Percentiles rank a stretch among this genome's conserved stretches.
phyloP scores from a whole-genome alignment of 495 filamentous ascomycete species.

The Hyaloscypha variabilis region DNA sequence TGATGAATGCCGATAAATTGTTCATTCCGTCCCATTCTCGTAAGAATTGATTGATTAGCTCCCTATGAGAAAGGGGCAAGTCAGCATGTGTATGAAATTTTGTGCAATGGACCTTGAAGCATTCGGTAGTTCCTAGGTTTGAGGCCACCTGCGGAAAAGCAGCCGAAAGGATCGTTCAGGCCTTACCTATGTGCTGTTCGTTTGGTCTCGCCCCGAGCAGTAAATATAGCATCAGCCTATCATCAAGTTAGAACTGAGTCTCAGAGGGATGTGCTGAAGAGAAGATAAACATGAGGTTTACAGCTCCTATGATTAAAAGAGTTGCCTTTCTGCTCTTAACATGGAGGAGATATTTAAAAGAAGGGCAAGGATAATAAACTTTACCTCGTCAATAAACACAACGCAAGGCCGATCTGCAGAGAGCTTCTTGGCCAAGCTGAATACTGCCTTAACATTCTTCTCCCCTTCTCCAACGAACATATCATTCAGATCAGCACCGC shows the following conservation, averaged over 20 bases:
- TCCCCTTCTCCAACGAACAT: slow-evolving; percentile 97
- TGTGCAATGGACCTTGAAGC: neutral
- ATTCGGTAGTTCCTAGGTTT: too few species aligned
- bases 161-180: too few species aligned
- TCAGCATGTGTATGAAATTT: neutral
- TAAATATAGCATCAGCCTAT: slow-evolving; percentile 78
- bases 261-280: too few species aligned
- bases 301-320: too few species aligned
- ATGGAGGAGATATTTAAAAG: too few species aligned
- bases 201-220: slow-evolving; percentile 62
- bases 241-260: neutral
- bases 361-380: neutral
- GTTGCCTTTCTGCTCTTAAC: too few species aligned
- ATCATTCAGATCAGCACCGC: slow-evolving; percentile 76
- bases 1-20: slow-evolving; percentile 87
- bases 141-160: too few species aligned
- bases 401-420: slow-evolving; percentile 68
- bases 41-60: slow-evolving; percentile 96
- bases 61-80: slow-evolving; percentile 41
- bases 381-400: slow-evolving; percentile 91
- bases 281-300: too few species aligned
- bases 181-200: slow-evolving; percentile 56
- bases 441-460: slow-evolving; percentile 88
- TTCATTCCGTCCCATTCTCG: slow-evolving; percentile 98
- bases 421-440: slow-evolving; percentile 87